These are phyloP conservation scores for Colletotrichum sp. DNA, from an alignment of 2,329 filamentous ascomycete genomes.

Conservation along the genomic window DNA sequence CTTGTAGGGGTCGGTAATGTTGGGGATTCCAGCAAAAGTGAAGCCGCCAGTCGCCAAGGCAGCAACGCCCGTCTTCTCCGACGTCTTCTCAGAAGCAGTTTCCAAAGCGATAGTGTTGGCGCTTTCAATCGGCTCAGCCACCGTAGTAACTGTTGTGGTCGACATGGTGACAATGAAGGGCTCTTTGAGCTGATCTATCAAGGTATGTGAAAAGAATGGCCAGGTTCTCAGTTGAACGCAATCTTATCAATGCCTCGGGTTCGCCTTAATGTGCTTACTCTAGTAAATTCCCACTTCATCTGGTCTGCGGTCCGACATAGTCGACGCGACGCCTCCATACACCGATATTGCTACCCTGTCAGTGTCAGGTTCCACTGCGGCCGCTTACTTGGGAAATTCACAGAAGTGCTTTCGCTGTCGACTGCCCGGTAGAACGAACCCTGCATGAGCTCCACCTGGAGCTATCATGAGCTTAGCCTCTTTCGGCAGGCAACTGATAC, in stretches of 20 bases:
- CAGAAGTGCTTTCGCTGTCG: neutral
- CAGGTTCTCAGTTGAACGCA: neutral
- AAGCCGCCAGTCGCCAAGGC: conserved; percentile 29
- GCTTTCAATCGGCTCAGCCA: neutral
- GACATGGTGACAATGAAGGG: neutral
- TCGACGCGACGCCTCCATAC: neutral
- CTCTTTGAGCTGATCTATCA: neutral
- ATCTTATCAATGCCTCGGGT: neutral
- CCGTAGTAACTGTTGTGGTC: neutral
- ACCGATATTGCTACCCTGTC: neutral
- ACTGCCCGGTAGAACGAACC: neutral
- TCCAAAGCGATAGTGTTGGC: neutral
- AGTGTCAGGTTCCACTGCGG: neutral
- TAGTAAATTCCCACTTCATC: neutral
- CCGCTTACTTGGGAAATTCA: neutral
- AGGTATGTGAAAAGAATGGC: neutral
- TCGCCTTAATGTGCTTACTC: neutral
- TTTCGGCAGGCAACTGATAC: neutral
- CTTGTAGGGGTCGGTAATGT: conserved; percentile 47
- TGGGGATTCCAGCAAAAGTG: conserved; percentile 56
- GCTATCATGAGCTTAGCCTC: neutral
- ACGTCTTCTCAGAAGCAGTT: neutral
- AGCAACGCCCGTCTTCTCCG: neutral
- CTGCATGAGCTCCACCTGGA: neutral
- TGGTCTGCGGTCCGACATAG: neutral